Percentiles rank a stretch among this genome's conserved stretches.
Conservation (phyloP, 148 eudicot species). For the Persicaria maculosa region DNA sequence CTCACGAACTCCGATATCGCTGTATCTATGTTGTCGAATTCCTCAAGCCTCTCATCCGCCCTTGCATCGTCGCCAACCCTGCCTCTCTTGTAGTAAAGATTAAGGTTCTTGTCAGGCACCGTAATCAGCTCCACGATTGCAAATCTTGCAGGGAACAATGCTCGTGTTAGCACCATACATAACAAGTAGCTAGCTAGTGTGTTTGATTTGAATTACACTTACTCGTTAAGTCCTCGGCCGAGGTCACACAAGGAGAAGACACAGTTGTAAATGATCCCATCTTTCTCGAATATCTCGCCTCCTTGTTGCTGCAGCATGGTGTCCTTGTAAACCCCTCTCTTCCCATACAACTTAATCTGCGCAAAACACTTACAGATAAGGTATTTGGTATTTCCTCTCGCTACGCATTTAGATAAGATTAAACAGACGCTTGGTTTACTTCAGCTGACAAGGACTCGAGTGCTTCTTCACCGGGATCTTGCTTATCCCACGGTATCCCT, state of each 20-base stretch:
- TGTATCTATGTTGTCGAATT: slow-evolving; percentile 40
- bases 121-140: slow-evolving; percentile 57
- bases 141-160: slow-evolving; percentile 21
- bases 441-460: slow-evolving; percentile 58
- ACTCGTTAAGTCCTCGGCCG: slow-evolving; percentile 58
- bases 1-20: slow-evolving; percentile 59
- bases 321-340: slow-evolving; percentile 81
- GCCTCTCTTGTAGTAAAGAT: slow-evolving; percentile 70
- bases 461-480: slow-evolving; percentile 57
- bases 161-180: not conserved
- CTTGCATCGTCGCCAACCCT: slow-evolving; percentile 49
- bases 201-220: not conserved
- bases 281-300: slow-evolving; percentile 71
- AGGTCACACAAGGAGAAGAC: slow-evolving; percentile 51
- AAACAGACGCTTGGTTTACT: slow-evolving; percentile 20
- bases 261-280: slow-evolving; percentile 67
- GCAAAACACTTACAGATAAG: not conserved
- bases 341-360: slow-evolving; percentile 75
- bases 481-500: slow-evolving; percentile 64
- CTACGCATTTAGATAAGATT: no score
- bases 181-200: not conserved
- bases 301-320: slow-evolving; percentile 61
- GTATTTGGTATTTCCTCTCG: not conserved
- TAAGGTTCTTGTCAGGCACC: slow-evolving; percentile 48
- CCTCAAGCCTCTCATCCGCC: slow-evolving; percentile 62